Evolutionary conservation across 2,329 filamentous ascomycete species (phyloP).

Genomic region (Alternaria sp.): DNA sequence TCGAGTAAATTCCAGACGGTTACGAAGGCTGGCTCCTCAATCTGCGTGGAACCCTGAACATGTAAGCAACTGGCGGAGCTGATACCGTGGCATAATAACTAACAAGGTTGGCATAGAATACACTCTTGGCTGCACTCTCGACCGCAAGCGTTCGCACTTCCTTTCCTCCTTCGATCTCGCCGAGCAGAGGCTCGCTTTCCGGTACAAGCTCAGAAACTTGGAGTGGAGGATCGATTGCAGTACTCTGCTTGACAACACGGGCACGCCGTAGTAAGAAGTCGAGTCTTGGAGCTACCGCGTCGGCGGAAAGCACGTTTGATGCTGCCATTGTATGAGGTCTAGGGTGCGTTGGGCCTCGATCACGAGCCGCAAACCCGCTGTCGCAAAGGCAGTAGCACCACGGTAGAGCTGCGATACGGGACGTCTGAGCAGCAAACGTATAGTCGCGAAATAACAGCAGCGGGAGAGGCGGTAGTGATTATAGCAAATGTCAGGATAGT

Average conservation of each 20-base stretch:
- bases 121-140: conserved; percentile 81
- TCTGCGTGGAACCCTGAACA: conserved; percentile 71
- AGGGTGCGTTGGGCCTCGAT: conserved; percentile 5
- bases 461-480: background rate
- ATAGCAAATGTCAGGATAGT: background rate
- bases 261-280: conserved; percentile 51
- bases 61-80: conserved; percentile 16
- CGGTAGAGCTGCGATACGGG: background rate
- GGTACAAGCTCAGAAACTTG: conserved; percentile 49
- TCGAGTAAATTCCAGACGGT: conserved; percentile 94
- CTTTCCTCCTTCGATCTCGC: conserved; percentile 45
- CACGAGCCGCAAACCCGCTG: conserved; percentile 4
- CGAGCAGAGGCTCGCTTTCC: conserved; percentile 37
- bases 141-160: conserved; percentile 70
- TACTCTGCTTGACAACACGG: conserved; percentile 47
- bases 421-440: background rate
- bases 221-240: conserved; percentile 54
- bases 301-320: conserved; percentile 30
- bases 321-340: conserved; percentile 34
- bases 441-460: background rate
- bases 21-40: conserved; percentile 79
- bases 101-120: conserved; percentile 82
- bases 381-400: background rate
- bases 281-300: conserved; percentile 43
- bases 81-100: conserved; percentile 41